These are phyloP conservation scores for Aspergillus fumigatiaffinis DNA, from an alignment of 2,329 filamentous ascomycete genomes.

Conservation along the genomic window DNA sequence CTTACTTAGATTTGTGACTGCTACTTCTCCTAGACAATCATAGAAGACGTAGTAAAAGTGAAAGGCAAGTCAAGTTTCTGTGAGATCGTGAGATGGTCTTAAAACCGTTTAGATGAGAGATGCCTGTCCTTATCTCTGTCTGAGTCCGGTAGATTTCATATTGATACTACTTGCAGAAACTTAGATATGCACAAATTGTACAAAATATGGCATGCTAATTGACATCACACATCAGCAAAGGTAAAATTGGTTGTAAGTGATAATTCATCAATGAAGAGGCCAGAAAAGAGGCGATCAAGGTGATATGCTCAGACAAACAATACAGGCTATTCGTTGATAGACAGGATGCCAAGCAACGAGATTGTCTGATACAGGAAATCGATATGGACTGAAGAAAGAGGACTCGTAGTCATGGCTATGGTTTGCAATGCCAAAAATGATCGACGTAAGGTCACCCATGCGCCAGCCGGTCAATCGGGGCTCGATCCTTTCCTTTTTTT, in stretches of 20 bases:
- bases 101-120: not conserved
- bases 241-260: not conserved
- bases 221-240: not conserved
- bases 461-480: not conserved
- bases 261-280: not conserved
- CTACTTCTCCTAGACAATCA: not conserved
- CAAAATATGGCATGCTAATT: not conserved
- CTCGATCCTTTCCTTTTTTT: not conserved
- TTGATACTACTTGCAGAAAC: not conserved
- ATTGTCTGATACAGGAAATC: slow-evolving; percentile 1
- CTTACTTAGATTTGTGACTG: not conserved
- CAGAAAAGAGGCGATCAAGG: not conserved
- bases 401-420: slow-evolving; percentile 5
- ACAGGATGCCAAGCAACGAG: not conserved
- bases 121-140: not conserved
- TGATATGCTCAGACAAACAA: not conserved
- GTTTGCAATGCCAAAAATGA: not conserved
- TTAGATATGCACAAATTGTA: not conserved
- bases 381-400: slow-evolving; percentile 8
- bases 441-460: not conserved
- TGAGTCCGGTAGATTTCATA: not conserved
- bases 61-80: not conserved
- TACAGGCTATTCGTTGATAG: not conserved
- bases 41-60: not conserved
- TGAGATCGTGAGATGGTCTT: not conserved